Conservation (phyloP, 2,329 filamentous ascomycete species). For the Neofusicoccum sp. region DNA sequence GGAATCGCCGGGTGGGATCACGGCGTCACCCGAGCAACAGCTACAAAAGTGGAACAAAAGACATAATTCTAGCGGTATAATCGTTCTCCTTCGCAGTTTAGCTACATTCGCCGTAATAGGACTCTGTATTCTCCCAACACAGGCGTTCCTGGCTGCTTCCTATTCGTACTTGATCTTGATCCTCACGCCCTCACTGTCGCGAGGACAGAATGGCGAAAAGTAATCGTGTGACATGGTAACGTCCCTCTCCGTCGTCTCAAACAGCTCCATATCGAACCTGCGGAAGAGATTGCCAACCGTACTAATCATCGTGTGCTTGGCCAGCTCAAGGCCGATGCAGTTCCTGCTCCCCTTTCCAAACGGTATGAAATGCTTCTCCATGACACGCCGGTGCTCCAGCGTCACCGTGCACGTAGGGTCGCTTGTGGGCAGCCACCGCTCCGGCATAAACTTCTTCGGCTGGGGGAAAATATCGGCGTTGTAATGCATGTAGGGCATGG, state of each 20-base stretch:
- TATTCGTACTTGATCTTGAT: no score
- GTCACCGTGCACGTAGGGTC: slow-evolving; percentile 12
- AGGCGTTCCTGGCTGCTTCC: no score
- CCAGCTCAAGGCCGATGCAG: slow-evolving; percentile 22
- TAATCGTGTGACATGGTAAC: no score
- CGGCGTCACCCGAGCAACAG: no score
- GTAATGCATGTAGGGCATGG: slow-evolving; percentile 18
- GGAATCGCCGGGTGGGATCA: no score
- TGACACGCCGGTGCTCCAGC: background rate
- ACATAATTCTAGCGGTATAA: no score
- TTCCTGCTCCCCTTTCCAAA: slow-evolving; percentile 23
- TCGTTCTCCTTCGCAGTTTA: no score
- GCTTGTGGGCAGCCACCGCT: slow-evolving; percentile 21
- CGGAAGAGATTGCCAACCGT: background rate
- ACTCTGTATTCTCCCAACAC: no score
- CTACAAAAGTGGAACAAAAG: no score
- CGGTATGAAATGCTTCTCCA: slow-evolving; percentile 22
- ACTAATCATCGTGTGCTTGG: slow-evolving; percentile 1
- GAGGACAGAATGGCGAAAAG: no score
- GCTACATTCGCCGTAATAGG: no score
- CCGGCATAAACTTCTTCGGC: slow-evolving; percentile 22
- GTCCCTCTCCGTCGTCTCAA: slow-evolving; percentile 20
- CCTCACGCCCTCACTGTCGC: no score
- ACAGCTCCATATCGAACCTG: slow-evolving; percentile 15
- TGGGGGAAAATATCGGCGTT: slow-evolving; percentile 22